A percentile compares a stretch with the other conserved stretches of the same genome.
Evolutionary conservation across 768 basidiomycete species (phyloP).

Genomic region (Dacryopinax primogenitus): DNA sequence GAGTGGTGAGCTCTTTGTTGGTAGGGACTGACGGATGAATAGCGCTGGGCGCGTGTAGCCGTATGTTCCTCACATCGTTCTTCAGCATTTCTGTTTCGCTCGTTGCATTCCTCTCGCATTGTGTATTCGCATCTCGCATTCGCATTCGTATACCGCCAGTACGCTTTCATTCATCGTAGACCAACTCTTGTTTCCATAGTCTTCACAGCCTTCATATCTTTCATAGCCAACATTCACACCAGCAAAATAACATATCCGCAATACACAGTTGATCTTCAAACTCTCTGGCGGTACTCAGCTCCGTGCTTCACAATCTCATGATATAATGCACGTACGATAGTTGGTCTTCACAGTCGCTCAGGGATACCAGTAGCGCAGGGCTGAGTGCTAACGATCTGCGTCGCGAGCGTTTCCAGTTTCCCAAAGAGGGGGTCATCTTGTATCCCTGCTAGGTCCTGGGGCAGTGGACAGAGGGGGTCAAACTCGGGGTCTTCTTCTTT

Average conservation of each 20-base stretch:
- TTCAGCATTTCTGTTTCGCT: not conserved
- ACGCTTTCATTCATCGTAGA: not conserved
- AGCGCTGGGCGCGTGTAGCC: conserved; percentile 5
- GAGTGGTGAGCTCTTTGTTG: not conserved
- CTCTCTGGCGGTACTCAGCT: too few species aligned
- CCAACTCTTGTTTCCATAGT: not conserved
- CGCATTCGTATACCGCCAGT: not conserved
- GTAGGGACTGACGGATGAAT: not conserved
- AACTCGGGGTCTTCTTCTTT: not conserved
- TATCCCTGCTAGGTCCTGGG: not conserved
- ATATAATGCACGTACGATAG: too few species aligned
- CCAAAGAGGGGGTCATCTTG: not conserved
- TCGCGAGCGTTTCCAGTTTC: too few species aligned
- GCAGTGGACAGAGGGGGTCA: not conserved
- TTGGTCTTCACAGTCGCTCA: too few species aligned
- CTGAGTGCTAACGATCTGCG: too few species aligned
- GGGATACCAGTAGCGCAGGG: too few species aligned
- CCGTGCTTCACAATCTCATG: too few species aligned
- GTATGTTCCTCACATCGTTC: not conserved
- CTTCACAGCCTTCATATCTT: not conserved
- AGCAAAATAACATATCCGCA: too few species aligned
- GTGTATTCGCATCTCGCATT: not conserved
- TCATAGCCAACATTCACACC: not conserved
- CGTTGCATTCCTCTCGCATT: not conserved
- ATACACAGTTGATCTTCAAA: too few species aligned